phyloP scores from a whole-genome alignment of 2,329 filamentous ascomycete genomes.

The Fusarium veterinarium region DNA sequence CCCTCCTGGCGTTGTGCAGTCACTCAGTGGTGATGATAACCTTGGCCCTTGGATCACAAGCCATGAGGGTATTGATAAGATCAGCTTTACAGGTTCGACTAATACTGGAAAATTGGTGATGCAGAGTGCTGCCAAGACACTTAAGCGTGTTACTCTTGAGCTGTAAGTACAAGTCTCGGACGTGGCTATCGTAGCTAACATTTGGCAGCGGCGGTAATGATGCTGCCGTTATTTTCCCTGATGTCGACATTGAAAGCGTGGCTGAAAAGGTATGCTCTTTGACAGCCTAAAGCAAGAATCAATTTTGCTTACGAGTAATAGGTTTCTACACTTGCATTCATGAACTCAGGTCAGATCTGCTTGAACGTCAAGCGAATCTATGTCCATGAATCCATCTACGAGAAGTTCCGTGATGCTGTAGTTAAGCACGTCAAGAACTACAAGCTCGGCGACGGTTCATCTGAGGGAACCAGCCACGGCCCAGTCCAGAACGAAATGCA shows the following conservation, averaged over 20 bases:
- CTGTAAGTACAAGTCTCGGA: conserved; percentile 47
- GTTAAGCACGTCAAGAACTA: conserved; percentile 54
- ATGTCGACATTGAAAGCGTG: conserved; percentile 61
- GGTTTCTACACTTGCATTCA: conserved; percentile 61
- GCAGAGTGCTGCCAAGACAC: conserved; percentile 64
- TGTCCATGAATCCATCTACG: conserved; percentile 70
- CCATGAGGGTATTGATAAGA: conserved; percentile 71
- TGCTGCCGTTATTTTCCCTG: conserved; percentile 67
- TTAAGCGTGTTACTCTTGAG: conserved; percentile 72
- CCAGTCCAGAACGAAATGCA: conserved; percentile 75
- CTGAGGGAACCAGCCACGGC: conserved; percentile 56
- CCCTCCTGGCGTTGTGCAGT: conserved; percentile 72
- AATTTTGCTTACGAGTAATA: not conserved
- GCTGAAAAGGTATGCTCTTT: conserved; percentile 51
- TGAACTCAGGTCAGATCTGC: conserved; percentile 62
- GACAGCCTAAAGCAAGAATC: not conserved
- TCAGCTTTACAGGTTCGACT: conserved; percentile 72
- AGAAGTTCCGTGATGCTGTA: conserved; percentile 60
- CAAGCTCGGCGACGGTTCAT: conserved; percentile 59
- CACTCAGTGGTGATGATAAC: conserved; percentile 68
- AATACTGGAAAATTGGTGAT: conserved; percentile 71
- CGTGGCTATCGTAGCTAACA: conserved; percentile 28
- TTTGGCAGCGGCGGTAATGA: conserved; percentile 63
- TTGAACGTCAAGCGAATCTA: conserved; percentile 67
- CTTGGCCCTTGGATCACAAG: conserved; percentile 68